Conservation (phyloP, 106 monocot species). For the Posidonia australis region DNA sequence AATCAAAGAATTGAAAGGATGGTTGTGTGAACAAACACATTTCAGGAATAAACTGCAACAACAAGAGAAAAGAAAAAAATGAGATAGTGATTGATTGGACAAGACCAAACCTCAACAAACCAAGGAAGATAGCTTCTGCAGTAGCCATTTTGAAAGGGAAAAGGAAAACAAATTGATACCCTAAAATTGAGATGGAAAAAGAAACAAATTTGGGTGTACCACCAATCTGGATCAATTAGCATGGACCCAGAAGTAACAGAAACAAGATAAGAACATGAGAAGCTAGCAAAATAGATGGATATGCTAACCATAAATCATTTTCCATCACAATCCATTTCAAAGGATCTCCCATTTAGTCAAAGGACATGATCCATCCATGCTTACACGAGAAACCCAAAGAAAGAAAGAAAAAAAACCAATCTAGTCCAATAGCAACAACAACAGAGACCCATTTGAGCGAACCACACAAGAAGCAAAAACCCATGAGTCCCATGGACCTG, state of each 20-base stretch:
- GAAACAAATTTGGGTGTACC: not conserved
- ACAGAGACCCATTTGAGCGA: not conserved
- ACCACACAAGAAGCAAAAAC: not conserved
- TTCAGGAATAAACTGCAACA: not conserved
- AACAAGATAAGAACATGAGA: slow-evolving; percentile 1
- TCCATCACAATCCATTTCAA: not conserved
- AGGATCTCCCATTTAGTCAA: too few relatives aligned
- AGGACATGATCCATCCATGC: not conserved
- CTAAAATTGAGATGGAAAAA: too few relatives aligned
- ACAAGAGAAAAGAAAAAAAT: not conserved
- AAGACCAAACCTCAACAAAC: not conserved
- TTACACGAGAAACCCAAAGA: not conserved
- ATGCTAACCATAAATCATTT: not conserved
- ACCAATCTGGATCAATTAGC: not conserved
- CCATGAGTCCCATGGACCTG: too few relatives aligned
- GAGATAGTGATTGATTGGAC: not conserved
- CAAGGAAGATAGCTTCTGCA: not conserved
- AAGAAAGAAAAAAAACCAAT: not conserved
- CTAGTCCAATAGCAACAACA: not conserved
- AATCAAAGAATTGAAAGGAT: too few relatives aligned
- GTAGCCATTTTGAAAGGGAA: not conserved
- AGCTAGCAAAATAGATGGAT: not conserved
- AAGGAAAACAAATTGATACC: too few relatives aligned
- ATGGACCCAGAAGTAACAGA: not conserved
- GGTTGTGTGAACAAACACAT: too few relatives aligned